Percentiles rank a stretch among this genome's conserved stretches.
phyloP scores from a whole-genome alignment of 2,329 filamentous ascomycete genomes.

The Penicillium sp. region DNA sequence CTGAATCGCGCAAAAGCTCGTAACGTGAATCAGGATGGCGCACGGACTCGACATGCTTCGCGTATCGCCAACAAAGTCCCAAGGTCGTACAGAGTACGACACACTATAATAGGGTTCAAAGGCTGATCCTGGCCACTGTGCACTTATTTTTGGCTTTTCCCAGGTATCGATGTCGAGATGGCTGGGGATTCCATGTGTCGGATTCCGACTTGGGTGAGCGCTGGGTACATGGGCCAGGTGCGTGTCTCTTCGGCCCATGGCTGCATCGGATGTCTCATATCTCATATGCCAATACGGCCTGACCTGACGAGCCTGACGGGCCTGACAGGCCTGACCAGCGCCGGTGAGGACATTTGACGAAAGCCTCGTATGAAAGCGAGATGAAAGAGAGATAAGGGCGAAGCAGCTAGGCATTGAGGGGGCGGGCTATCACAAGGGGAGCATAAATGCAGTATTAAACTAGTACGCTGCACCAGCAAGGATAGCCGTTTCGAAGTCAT shows the following conservation, averaged over 20 bases:
- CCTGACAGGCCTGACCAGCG: too few species aligned
- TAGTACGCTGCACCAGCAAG: conserved; percentile 3
- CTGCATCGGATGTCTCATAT: conserved; percentile 32
- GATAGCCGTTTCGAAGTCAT: conserved; percentile 1
- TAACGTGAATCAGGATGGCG: conserved; percentile 3
- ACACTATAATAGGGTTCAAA: conserved; percentile 22
- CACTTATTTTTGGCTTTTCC: conserved; percentile 3
- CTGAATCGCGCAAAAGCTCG: background rate
- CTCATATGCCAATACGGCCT: conserved; percentile 26
- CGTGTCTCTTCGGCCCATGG: conserved; percentile 8
- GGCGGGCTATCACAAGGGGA: background rate
- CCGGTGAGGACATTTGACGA: background rate
- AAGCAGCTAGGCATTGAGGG: background rate
- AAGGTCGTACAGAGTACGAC: conserved; percentile 12
- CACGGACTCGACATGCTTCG: conserved; percentile 16
- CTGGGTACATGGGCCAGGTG: conserved; percentile 5
- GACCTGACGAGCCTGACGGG: conserved; percentile 8
- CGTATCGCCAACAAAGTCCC: conserved; percentile 34
- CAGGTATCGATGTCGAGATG: background rate
- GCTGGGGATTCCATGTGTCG: conserved; percentile 2
- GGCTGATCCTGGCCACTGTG: conserved; percentile 25
- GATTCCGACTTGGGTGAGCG: too few species aligned
- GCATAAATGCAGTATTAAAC: background rate
- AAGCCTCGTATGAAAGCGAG: background rate
- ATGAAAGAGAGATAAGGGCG: background rate